Conservation (phyloP, 345 rosid species). For the Sapria himalayana region DNA sequence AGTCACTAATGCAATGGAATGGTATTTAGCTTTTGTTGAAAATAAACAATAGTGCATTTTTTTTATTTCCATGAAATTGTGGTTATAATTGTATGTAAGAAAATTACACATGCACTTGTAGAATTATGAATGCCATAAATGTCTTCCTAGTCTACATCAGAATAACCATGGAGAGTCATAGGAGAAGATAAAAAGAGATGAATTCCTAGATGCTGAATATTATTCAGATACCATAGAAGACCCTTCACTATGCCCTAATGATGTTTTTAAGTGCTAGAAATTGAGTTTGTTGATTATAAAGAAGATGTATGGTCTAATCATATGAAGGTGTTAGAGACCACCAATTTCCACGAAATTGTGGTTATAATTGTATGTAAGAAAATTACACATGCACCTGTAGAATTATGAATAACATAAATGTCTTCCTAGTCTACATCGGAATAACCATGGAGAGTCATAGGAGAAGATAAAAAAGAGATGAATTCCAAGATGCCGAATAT, state of each 20-base stretch:
- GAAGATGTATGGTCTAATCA: not conserved
- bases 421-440: no score
- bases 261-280: not conserved
- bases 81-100: not conserved
- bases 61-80: not conserved
- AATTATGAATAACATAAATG: no score
- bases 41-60: not conserved
- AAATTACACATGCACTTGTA: not conserved
- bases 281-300: not conserved
- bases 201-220: not conserved
- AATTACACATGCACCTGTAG: no score
- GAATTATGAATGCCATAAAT: not conserved
- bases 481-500: no score
- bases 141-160: not conserved
- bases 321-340: no score
- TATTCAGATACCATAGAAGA: not conserved
- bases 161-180: no score
- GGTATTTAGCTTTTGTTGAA: not conserved
- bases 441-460: no score
- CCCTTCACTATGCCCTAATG: not conserved
- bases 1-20: no score
- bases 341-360: no score
- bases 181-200: not conserved
- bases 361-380: no score
- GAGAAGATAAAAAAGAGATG: no score